Evolutionary conservation across 768 basidiomycete genomes (phyloP).

Genomic region (Pholiota conissans): DNA sequence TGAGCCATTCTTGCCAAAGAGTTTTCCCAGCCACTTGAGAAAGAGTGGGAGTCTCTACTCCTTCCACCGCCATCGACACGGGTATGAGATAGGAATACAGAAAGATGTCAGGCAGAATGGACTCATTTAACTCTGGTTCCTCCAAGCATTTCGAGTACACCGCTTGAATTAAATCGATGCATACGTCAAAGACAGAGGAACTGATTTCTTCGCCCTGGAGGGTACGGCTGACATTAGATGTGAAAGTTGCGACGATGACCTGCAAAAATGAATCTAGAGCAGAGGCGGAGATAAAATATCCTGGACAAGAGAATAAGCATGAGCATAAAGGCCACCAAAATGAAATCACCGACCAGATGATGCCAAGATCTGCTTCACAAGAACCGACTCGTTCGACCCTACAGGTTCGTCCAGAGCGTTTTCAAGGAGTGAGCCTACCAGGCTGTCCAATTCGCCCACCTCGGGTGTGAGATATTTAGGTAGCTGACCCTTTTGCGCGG

Average conservation of each 20-base stretch:
- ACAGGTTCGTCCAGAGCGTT: constrained; percentile 30
- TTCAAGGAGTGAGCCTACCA: constrained; percentile 40
- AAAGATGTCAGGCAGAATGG: constrained; percentile 42
- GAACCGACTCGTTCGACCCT: constrained; percentile 24
- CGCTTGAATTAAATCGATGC: constrained; percentile 33
- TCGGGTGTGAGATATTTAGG: constrained; percentile 46
- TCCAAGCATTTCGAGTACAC: constrained; percentile 19
- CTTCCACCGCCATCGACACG: constrained; percentile 23
- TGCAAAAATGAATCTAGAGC: constrained; percentile 34
- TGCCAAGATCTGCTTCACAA: constrained; percentile 40
- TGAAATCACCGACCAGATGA: constrained; percentile 37
- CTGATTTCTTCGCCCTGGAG: constrained; percentile 29
- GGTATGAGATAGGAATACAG: constrained; percentile 50
- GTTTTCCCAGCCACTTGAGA: constrained; percentile 27
- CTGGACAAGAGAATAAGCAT: constrained; percentile 16
- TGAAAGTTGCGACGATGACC: constrained; percentile 34
- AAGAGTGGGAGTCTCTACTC: constrained; percentile 6
- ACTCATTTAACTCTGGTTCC: constrained; percentile 5
- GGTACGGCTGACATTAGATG: constrained; percentile 30
- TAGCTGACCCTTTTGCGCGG: constrained; percentile 35
- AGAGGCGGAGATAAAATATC: constrained; percentile 32
- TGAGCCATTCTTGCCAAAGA: constrained; percentile 36
- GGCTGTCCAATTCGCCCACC: constrained; percentile 42
- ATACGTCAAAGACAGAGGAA: constrained; percentile 22
- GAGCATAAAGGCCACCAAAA: neutral